phyloP scores from a whole-genome alignment of 176 grass and related monocot genomes.

The Oropetium thomaeum region DNA sequence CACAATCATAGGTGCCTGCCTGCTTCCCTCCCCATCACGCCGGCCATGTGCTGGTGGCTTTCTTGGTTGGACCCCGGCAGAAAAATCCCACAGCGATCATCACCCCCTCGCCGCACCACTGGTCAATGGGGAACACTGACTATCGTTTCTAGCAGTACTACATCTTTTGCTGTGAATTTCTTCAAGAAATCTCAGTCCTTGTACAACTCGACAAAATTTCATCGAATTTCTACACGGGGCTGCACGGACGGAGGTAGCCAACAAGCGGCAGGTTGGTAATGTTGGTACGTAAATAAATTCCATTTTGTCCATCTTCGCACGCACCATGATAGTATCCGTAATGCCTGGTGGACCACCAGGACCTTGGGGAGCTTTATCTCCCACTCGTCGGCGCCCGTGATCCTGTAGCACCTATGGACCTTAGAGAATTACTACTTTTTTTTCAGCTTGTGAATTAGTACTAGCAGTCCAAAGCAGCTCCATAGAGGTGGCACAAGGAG shows the following conservation, averaged over 20 bases:
- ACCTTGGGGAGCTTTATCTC: conserved; percentile 16
- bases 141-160: no score
- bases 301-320: not conserved
- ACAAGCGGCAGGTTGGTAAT: not conserved
- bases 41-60: conserved; percentile 46
- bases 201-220: not conserved
- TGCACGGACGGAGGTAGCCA: not conserved
- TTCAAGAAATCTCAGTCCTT: not conserved
- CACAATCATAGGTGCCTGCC: conserved; percentile 27
- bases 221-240: not conserved
- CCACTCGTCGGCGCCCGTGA: not conserved
- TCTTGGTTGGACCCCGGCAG: conserved; percentile 12
- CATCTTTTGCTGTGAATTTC: not conserved
- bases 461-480: not conserved
- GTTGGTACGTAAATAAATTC: conserved; percentile 11
- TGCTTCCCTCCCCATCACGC: conserved; percentile 29
- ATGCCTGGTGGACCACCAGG: conserved; percentile 8
- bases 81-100: conserved; percentile 18
- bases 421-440: not conserved
- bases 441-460: conserved; percentile 15
- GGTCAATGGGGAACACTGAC: not conserved
- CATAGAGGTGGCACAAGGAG: no score
- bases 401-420: not conserved
- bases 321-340: not conserved
- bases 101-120: not conserved